Base-by-base conservation (phyloP, 768 basidiomycete species). In the Cystofilobasidium bisporidii region DNA sequence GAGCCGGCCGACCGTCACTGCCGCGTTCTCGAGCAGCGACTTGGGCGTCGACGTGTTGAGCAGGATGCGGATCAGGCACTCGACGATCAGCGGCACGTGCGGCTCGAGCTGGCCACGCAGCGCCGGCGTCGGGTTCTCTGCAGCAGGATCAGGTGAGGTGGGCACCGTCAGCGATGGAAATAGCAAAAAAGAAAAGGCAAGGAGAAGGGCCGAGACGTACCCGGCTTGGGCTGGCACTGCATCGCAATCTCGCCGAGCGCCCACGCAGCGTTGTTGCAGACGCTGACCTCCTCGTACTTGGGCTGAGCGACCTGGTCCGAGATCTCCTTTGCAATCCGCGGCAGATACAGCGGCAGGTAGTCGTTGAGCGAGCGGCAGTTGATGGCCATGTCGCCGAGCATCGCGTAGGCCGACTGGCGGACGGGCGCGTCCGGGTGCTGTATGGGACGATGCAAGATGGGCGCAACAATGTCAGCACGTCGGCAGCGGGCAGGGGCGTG, bases 231-330 rank as follows among this genome's bases (percentile, higher is more conserved):
- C 55, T 61, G 67, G 75, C 89, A 92, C 57, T 91, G 89, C 70
- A 99, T 79, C 11, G 96, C 91, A 38, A 99, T 91, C 78, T 99
- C 96, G 53, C 96, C 96, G 33, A 96, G 92, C n/a, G 91, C 92
- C 96, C 96, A 99, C 0, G 94, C 94, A 14, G 96, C 96, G 75
- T 99, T 99, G 78, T 99, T 99, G 76, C 91, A 93, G 8, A 94
- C 96, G 72, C 91, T 93, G 70, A 98, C 85, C 74, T 92, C 91
- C 77, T 97, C 93, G 38, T 87, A 82, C 73, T 90, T 89, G 1
- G 94, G 96, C 74, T 94, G 89, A 70, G 92, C 88, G 62, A 99
- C 87, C 73, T 98, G 93, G 47, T 83, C 79, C 70, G 89, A 88
- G 64, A 99, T 82, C 75, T 92, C 88, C 20, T 84, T 81, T 88